Evolutionary conservation across 2,329 filamentous ascomycete species (phyloP).

Genomic region (Neopestalotiopsis sp.): DNA sequence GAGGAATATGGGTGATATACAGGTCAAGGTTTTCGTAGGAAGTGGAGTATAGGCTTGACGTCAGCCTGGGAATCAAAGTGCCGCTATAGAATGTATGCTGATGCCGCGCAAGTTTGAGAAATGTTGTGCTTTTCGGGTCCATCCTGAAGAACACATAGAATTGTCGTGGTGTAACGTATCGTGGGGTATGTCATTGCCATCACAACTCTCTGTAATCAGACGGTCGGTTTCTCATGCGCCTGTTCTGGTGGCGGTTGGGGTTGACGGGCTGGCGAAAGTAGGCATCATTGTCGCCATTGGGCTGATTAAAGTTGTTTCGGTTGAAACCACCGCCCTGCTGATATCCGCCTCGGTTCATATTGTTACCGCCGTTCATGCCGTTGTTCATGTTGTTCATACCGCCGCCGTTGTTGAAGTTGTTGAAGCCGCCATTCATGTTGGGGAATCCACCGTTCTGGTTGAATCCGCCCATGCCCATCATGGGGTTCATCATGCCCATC

Average conservation of each 20-base stretch:
- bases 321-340: conserved; percentile 27
- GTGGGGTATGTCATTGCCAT: conserved; percentile 21
- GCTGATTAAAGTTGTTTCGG: conserved; percentile 47
- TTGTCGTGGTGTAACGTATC: neutral
- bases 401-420: conserved; percentile 41
- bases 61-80: neutral
- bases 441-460: conserved; percentile 38
- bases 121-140: neutral
- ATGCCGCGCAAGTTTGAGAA: neutral
- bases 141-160: neutral
- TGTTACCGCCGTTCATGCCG: conserved; percentile 33
- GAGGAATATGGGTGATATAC: neutral
- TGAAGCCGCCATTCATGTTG: conserved; percentile 27
- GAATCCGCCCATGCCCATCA: conserved; percentile 45
- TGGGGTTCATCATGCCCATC: conserved; percentile 46
- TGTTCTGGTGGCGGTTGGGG: conserved; percentile 85
- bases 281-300: conserved; percentile 79
- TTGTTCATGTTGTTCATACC: conserved; percentile 38
- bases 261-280: conserved; percentile 98
- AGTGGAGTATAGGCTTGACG: too few species aligned
- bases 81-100: neutral
- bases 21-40: neutral
- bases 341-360: conserved; percentile 31
- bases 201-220: conserved; percentile 90
- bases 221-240: conserved; percentile 78